Conservation (phyloP, 2,329 filamentous ascomycete species). For the Pyrenophora graminea region DNA sequence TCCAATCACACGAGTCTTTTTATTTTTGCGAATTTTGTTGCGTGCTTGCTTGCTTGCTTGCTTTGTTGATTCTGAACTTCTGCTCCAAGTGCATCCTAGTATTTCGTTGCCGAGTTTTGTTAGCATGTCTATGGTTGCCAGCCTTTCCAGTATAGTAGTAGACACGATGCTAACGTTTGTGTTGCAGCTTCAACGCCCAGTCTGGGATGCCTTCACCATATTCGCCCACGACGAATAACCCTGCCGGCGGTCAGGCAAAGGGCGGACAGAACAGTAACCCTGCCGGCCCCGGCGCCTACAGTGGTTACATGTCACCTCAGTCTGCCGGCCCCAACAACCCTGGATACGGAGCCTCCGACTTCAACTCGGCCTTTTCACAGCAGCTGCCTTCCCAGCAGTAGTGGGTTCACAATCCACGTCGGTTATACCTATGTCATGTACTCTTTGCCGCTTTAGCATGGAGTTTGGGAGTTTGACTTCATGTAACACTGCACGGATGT, state of each 20-base stretch:
- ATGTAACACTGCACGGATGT: not conserved
- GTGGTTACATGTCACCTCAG: slow-evolving; percentile 3
- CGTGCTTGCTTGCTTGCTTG: slow-evolving; percentile 29
- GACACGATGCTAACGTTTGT: slow-evolving; percentile 4
- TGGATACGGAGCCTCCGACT: slow-evolving; percentile 8
- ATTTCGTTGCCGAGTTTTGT: slow-evolving; percentile 4
- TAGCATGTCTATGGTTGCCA: slow-evolving; percentile 3
- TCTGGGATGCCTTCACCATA: slow-evolving; percentile 7
- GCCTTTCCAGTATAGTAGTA: not conserved
- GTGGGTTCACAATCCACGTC: not conserved
- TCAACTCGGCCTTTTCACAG: slow-evolving; percentile 16
- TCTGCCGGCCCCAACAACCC: slow-evolving; percentile 9
- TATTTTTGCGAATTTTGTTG: slow-evolving; percentile 35
- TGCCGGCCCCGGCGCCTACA: not conserved
- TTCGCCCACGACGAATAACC: slow-evolving; percentile 2
- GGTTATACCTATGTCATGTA: slow-evolving; percentile 2
- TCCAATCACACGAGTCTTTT: slow-evolving; percentile 41
- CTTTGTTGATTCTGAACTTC: slow-evolving; percentile 23
- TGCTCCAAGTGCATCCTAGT: slow-evolving; percentile 14
- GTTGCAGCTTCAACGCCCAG: slow-evolving; percentile 5
- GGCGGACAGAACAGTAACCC: not conserved
- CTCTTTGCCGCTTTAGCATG: slow-evolving; percentile 15
- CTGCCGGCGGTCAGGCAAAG: slow-evolving; percentile 1
- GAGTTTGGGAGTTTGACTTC: slow-evolving; percentile 12
- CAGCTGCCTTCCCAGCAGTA: slow-evolving; percentile 15